Evolutionary conservation across 106 monocot species (phyloP).

Genomic region (Allium fistulosum): DNA sequence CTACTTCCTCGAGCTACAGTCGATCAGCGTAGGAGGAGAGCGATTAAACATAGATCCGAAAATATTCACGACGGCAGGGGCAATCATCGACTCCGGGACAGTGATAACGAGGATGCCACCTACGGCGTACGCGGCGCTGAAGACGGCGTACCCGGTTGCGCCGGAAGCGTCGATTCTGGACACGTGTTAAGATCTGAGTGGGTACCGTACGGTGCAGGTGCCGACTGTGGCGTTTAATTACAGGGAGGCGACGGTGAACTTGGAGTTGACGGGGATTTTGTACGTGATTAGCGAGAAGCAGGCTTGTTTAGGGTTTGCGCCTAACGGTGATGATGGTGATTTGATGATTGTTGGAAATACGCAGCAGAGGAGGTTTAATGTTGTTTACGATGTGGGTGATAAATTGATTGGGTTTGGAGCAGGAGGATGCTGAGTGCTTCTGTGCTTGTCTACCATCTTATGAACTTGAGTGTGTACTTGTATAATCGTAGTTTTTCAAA

Average conservation of each 20-base stretch:
- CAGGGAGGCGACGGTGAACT: constrained; percentile 13
- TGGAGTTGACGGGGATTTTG: too few species aligned
- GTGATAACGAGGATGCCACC: constrained; percentile 61
- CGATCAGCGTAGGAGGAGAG: not conserved
- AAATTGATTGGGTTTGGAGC: too few species aligned
- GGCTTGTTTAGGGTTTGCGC: too few species aligned
- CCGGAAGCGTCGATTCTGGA: constrained; percentile 46
- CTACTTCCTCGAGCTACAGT: constrained; percentile 1
- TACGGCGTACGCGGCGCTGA: constrained; percentile 27
- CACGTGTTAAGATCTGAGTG: constrained; percentile 58
- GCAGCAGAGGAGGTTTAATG: too few species aligned
- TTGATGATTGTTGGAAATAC: too few species aligned
- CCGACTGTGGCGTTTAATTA: constrained; percentile 39
- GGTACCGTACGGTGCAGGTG: constrained; percentile 4
- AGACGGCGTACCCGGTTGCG: constrained; percentile 30
- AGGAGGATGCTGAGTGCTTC: too few species aligned
- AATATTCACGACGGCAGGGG: constrained; percentile 8
- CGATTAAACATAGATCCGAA: not conserved
- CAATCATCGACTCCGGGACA: constrained; percentile 62
- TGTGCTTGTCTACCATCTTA: too few species aligned
- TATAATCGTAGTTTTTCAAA: too few species aligned
- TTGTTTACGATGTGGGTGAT: too few species aligned
- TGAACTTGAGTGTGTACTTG: too few species aligned
- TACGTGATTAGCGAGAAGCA: too few species aligned
- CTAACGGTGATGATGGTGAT: too few species aligned